phyloP scores from a whole-genome alignment of 1,139 yeast species.

The Pichia cactophila region DNA sequence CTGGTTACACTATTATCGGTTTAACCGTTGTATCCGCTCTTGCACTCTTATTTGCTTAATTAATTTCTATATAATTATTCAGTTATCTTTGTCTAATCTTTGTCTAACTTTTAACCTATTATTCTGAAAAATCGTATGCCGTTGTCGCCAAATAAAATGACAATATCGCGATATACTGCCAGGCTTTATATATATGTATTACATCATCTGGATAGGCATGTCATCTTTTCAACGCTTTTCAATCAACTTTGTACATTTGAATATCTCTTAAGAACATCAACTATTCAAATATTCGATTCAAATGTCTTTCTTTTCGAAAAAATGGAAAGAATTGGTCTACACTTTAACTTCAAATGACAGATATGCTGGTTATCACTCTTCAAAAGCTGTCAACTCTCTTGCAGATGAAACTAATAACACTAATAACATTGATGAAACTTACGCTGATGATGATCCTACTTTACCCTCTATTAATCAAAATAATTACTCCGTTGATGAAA shows the following conservation, averaged over 20 bases:
- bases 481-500: slow-evolving; percentile 9
- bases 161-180: background rate
- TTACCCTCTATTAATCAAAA: slow-evolving; percentile 1
- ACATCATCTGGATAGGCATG: too few species aligned
- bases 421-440: background rate
- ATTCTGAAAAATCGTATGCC: background rate
- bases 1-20: slow-evolving; percentile 81
- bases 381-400: slow-evolving; percentile 16
- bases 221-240: too few species aligned
- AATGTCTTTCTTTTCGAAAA: slow-evolving; percentile 18
- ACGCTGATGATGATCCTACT: background rate
- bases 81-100: background rate
- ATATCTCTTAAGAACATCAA: background rate
- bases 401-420: slow-evolving; percentile 1
- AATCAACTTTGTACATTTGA: too few species aligned
- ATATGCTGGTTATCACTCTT: slow-evolving; percentile 58
- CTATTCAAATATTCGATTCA: background rate
- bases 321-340: slow-evolving; percentile 50
- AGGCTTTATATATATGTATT: too few species aligned
- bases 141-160: too few species aligned
- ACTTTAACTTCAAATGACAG: slow-evolving; percentile 59
- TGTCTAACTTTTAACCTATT: background rate
- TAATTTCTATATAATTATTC: too few species aligned
- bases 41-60: slow-evolving; percentile 39
- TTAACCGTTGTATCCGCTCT: slow-evolving; percentile 61